Conservation (phyloP, 78 protist genomes). For the Dictyostelium citrinum region DNA sequence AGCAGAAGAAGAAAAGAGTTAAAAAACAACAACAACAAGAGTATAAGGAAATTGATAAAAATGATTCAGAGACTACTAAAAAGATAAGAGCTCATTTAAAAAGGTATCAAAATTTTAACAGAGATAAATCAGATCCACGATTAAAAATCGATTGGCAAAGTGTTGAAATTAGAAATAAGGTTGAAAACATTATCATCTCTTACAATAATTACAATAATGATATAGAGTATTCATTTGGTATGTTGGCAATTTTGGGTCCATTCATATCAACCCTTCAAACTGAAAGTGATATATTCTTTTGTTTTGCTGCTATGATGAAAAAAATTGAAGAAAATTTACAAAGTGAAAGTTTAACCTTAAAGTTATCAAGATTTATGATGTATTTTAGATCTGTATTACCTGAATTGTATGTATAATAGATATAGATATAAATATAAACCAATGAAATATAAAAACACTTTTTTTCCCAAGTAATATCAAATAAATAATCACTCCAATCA, state of each 20-base stretch:
- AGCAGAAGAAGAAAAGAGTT: conserved; percentile 74
- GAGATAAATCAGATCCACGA: conserved; percentile 20
- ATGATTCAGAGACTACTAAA: conserved; percentile 65
- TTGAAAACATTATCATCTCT: conserved; percentile 63
- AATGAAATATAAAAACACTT: no score
- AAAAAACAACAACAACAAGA: conserved; percentile 77
- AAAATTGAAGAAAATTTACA: conserved; percentile 71
- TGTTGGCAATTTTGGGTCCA: conserved; percentile 65
- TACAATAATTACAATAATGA: conserved; percentile 71
- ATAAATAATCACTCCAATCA: neutral
- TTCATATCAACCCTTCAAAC: conserved; percentile 64
- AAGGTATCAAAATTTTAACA: conserved; percentile 41
- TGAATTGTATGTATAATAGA: conserved; percentile 50
- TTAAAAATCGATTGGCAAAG: conserved; percentile 53
- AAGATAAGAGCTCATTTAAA: conserved; percentile 64
- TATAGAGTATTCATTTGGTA: conserved; percentile 63
- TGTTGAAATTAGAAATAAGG: conserved; percentile 66
- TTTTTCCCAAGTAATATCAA: no score
- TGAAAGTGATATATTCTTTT: conserved; percentile 73
- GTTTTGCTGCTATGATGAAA: conserved; percentile 60
- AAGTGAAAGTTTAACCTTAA: conserved; percentile 43
- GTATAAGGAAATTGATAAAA: conserved; percentile 79
- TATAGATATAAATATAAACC: no score
- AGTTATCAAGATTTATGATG: conserved; percentile 76
- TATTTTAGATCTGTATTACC: conserved; percentile 71